phyloP scores from a whole-genome alignment of 2,329 filamentous ascomycete species.

The Mycosphaerella arachidis region DNA sequence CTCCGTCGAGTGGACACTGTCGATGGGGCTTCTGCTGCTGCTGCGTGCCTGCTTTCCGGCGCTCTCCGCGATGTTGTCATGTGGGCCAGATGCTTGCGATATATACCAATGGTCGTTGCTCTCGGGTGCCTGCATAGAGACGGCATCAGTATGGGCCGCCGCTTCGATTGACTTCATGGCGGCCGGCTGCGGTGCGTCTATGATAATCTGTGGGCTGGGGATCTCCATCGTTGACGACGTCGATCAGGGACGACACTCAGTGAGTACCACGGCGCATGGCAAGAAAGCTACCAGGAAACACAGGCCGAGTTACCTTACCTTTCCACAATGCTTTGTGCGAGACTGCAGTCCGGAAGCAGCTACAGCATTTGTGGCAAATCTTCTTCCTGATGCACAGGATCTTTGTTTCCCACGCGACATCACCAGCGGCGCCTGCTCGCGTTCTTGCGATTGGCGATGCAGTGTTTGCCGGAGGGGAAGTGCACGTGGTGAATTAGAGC shows the following conservation, averaged over 20 bases:
- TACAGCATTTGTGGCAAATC: not conserved
- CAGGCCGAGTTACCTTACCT: not conserved
- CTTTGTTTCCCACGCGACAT: not conserved
- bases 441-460: not conserved
- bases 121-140: not conserved
- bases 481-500: not conserved
- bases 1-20: not conserved
- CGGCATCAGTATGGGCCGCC: not conserved
- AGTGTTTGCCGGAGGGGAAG: not conserved
- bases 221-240: not conserved
- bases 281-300: not conserved
- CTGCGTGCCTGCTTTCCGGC: not conserved
- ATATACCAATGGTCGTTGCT: not conserved
- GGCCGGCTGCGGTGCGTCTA: not conserved
- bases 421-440: not conserved
- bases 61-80: not conserved
- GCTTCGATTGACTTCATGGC: not conserved
- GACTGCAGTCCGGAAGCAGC: not conserved
- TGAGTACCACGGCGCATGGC: not conserved
- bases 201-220: not conserved
- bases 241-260: not conserved
- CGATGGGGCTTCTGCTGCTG: not conserved
- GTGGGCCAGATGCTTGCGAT: not conserved
- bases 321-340: conserved; percentile 3
- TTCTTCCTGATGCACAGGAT: not conserved